A percentile compares a stretch with the other conserved stretches of the same genome.
These are phyloP conservation scores for Eucalyptus urophylla DNA, from an alignment of 345 rosid genomes.

Conservation along the genomic window DNA sequence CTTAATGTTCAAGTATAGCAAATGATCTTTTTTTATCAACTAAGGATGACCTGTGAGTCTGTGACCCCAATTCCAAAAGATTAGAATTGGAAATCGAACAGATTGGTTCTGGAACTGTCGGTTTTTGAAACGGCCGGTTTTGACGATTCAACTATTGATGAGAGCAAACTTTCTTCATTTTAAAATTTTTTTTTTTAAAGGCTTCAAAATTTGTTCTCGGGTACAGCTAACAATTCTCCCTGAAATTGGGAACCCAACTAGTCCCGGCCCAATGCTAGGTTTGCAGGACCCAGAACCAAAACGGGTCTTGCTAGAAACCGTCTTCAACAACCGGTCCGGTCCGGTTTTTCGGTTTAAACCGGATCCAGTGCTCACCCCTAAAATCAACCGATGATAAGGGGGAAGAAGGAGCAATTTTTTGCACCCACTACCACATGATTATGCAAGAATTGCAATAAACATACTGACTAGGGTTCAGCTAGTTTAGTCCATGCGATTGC, in stretches of 20 bases:
- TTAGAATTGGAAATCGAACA: not conserved
- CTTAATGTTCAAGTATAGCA: not conserved
- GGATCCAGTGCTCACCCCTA: not conserved
- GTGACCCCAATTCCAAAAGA: not conserved
- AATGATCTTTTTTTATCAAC: not conserved
- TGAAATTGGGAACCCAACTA: not conserved
- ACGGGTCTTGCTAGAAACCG: fast-evolving
- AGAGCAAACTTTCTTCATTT: not conserved
- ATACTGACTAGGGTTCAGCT: not conserved
- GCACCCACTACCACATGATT: not conserved
- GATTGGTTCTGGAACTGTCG: fast-evolving
- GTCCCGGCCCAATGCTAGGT: not conserved
- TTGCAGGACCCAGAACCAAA: not conserved
- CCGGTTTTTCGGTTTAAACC: too few species aligned
- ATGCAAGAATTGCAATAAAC: not conserved
- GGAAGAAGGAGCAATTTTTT: not conserved
- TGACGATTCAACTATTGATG: not conserved
- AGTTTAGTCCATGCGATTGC: not conserved
- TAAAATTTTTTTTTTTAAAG: not conserved
- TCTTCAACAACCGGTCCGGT: not conserved
- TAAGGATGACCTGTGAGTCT: not conserved
- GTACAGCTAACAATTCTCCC: not conserved
- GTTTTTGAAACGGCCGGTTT: not conserved
- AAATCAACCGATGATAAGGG: too few species aligned
- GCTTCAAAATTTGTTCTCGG: not conserved